phyloP scores from a whole-genome alignment of 139 green algal genomes.

The Coccomyxa sp. region DNA sequence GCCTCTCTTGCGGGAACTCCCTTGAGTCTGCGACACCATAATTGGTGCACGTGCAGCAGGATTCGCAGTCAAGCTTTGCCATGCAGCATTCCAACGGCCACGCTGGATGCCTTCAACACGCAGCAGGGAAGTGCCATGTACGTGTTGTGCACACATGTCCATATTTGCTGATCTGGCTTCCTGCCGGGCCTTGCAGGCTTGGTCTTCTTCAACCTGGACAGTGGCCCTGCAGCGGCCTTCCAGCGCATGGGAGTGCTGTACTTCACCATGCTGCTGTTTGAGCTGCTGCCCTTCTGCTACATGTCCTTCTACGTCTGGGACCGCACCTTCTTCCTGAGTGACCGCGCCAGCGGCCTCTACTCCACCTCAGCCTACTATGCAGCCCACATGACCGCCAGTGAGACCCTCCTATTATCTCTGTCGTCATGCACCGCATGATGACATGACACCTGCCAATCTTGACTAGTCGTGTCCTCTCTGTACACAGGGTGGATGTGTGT shows the following conservation, averaged over 20 bases:
- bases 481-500: neutral
- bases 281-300: constrained; percentile 61
- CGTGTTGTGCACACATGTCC: no score
- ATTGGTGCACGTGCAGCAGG: no score
- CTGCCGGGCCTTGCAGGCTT: constrained; percentile 34
- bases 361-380: constrained; percentile 41
- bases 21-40: no score
- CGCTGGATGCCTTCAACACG: no score
- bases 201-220: constrained; percentile 51
- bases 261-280: constrained; percentile 48
- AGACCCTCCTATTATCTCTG: constrained; percentile 18
- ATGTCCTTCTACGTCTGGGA: constrained; percentile 58
- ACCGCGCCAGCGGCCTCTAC: constrained; percentile 50
- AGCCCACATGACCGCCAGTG: constrained; percentile 1
- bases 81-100: no score
- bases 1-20: no score
- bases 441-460: no score
- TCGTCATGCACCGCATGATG: neutral
- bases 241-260: constrained; percentile 24
- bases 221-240: constrained; percentile 14
- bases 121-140: no score
- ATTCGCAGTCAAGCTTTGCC: no score
- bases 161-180: no score
- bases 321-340: constrained; percentile 54
- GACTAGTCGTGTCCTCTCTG: neutral